phyloP scores from a whole-genome alignment of 768 basidiomycete genomes.

The Dictyophora rubrovolvata region DNA sequence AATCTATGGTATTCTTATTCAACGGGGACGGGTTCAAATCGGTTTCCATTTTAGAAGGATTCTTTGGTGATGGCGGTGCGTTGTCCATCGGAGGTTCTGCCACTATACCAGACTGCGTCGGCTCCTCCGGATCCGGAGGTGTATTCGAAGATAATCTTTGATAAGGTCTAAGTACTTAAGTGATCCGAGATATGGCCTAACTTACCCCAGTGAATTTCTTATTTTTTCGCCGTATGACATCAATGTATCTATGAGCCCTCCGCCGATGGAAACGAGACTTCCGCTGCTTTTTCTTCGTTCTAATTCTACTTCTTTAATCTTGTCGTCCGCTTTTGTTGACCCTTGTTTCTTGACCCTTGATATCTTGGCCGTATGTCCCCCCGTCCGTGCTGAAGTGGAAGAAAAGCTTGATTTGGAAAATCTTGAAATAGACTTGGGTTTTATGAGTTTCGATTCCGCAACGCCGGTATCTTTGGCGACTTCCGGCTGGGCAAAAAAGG shows the following conservation, averaged over 20 bases:
- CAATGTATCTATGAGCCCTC: conserved; percentile 32
- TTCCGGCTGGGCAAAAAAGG: not conserved
- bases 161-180: no score
- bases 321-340: conserved; percentile 16
- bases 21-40: not conserved
- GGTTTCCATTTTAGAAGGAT: not conserved
- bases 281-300: conserved; percentile 18
- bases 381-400: conserved; percentile 16
- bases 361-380: conserved; percentile 10
- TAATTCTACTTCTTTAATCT: conserved; percentile 20
- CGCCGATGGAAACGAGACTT: conserved; percentile 14
- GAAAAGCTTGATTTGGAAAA: not conserved
- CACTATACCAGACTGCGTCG: not conserved
- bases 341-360: not conserved
- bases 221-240: conserved; percentile 40
- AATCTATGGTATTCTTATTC: not conserved
- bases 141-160: not conserved
- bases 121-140: not conserved
- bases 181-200: not conserved
- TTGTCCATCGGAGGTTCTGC: conserved; percentile 15
- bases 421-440: conserved; percentile 3
- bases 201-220: conserved; percentile 35
- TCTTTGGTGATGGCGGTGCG: not conserved
- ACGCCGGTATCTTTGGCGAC: conserved; percentile 1
- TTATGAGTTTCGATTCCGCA: not conserved